Conservation (phyloP, 352 stramenopile genomes). For the Globisporangium splendens region DNA sequence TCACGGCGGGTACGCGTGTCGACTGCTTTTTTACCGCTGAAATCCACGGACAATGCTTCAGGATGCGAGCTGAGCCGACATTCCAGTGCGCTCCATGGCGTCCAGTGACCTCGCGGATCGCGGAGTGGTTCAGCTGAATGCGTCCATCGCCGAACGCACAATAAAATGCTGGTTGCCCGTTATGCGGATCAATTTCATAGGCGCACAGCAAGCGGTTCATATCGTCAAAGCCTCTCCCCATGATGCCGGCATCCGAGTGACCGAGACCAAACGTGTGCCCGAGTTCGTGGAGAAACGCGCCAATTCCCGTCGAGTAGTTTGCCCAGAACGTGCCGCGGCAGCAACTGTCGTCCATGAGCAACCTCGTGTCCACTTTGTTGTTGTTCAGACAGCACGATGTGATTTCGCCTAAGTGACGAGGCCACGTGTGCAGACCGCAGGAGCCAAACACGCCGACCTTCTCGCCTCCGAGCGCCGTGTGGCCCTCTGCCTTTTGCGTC, state of each 20-base stretch:
- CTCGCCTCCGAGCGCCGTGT: conserved; percentile 54
- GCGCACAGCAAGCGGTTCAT: conserved; percentile 60
- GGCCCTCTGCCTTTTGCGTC: conserved; percentile 47
- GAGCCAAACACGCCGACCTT: conserved; percentile 66
- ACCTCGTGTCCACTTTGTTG: conserved; percentile 34
- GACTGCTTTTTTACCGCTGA: conserved; percentile 30
- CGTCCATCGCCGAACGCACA: conserved; percentile 17
- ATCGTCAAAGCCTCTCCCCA: conserved; percentile 70
- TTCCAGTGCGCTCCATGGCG: conserved; percentile 54
- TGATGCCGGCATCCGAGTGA: conserved; percentile 53
- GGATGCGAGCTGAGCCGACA: conserved; percentile 40
- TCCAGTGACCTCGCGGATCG: conserved; percentile 26
- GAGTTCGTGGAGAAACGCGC: conserved; percentile 62
- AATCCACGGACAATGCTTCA: conserved; percentile 56
- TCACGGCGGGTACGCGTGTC: conserved; percentile 28
- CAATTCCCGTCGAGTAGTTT: conserved; percentile 63
- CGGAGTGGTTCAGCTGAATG: conserved; percentile 31
- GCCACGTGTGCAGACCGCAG: conserved; percentile 66
- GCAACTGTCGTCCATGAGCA: conserved; percentile 61
- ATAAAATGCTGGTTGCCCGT: conserved; percentile 26
- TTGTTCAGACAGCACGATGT: conserved; percentile 57
- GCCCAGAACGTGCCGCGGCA: conserved; percentile 54
- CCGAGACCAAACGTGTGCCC: conserved; percentile 63
- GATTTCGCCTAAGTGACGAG: conserved; percentile 39
- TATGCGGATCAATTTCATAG: conserved; percentile 29